Conservation (phyloP, 2,329 filamentous ascomycete genomes). For the Nigrospora oryzae region DNA sequence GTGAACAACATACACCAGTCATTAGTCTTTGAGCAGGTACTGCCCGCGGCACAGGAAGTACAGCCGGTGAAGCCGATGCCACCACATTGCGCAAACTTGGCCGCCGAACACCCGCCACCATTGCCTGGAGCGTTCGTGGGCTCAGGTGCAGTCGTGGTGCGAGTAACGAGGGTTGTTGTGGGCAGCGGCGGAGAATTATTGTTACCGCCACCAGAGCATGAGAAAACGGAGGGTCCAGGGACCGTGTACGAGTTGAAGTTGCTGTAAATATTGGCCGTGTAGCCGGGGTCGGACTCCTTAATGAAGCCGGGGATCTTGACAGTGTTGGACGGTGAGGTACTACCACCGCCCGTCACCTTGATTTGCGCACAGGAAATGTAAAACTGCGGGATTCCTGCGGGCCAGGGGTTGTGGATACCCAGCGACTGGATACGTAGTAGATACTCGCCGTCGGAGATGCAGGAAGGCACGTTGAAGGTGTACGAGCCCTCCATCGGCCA, state of each 20-base stretch:
- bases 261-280: conserved; percentile 29
- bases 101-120: not conserved
- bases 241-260: conserved; percentile 23
- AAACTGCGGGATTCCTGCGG: conserved; percentile 27
- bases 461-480: conserved; percentile 35
- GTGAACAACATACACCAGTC: not conserved
- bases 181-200: not conserved
- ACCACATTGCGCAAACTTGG: conserved; percentile 1
- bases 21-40: conserved; percentile 1
- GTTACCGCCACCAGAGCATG: not conserved
- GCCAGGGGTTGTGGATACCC: conserved; percentile 48
- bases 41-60: not conserved
- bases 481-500: conserved; percentile 26
- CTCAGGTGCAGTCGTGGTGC: not conserved
- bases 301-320: conserved; percentile 27
- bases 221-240: conserved; percentile 14
- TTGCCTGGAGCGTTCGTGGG: not conserved
- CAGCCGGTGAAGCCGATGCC: not conserved
- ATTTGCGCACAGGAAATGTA: conserved; percentile 34
- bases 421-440: conserved; percentile 52
- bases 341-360: conserved; percentile 31
- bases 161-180: not conserved
- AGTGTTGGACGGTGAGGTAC: conserved; percentile 17
- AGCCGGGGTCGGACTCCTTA: conserved; percentile 29
- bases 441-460: conserved; percentile 48